Percentiles rank a stretch among this genome's conserved stretches.
phyloP scores from a whole-genome alignment of 345 rosid genomes.

The Capsella bursapastoris region DNA sequence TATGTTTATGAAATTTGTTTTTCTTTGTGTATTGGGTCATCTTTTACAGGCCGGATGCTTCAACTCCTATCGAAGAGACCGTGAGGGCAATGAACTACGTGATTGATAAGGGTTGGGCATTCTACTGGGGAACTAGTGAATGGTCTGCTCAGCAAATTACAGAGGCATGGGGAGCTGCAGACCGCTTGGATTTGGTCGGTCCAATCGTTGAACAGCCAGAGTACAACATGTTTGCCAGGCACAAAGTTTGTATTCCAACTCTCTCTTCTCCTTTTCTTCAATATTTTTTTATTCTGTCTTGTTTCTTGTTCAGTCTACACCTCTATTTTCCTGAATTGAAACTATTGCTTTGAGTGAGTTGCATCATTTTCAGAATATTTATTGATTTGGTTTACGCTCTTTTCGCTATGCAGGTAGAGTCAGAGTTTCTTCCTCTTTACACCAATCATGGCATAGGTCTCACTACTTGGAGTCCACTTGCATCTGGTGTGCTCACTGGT shows the following conservation, averaged over 20 bases:
- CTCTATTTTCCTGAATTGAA: background rate
- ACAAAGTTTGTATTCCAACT: conserved; percentile 57
- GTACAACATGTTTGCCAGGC: conserved; percentile 86
- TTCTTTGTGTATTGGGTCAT: conserved; percentile 13
- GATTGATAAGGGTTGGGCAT: conserved; percentile 98
- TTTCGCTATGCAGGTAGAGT: conserved; percentile 66
- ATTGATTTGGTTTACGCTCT: background rate
- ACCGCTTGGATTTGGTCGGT: conserved; percentile 84
- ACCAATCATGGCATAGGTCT: conserved; percentile 89
- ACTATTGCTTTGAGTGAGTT: background rate
- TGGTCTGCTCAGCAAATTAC: conserved; percentile 99
- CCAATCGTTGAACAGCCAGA: conserved; percentile 99
- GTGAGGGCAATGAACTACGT: conserved; percentile 96
- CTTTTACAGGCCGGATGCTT: conserved; percentile 73
- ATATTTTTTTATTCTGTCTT: background rate
- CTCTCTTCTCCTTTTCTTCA: background rate
- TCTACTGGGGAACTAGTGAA: conserved; percentile 99
- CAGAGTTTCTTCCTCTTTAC: conserved; percentile 87
- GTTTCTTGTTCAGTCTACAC: background rate
- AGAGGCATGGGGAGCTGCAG: conserved; percentile 94
- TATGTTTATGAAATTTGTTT: conserved; percentile 25
- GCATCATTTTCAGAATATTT: background rate
- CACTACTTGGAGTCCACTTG: conserved; percentile 98
- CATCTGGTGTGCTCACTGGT: conserved; percentile 98
- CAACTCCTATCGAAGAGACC: conserved; percentile 93